phyloP scores from a whole-genome alignment of 2,329 filamentous ascomycete species.

The Aureobasidium sp. region DNA sequence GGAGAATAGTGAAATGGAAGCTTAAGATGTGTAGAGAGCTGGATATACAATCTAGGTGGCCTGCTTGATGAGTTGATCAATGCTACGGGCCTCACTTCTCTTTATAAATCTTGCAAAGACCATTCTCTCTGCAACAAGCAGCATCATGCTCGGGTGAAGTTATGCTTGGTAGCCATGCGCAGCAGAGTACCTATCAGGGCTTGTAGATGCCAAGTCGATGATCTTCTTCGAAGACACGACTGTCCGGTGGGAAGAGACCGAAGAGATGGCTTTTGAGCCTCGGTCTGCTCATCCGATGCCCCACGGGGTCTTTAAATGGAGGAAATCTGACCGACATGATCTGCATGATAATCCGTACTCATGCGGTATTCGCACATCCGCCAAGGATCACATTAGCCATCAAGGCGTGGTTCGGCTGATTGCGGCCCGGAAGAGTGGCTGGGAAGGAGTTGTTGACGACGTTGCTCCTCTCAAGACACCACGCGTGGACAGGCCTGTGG shows the following conservation, averaged over 20 bases:
- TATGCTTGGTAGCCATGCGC: not conserved
- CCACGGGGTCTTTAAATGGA: not conserved
- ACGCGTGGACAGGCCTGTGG: not conserved
- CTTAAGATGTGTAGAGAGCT: too few relatives aligned
- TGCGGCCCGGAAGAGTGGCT: not conserved
- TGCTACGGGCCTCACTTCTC: not conserved
- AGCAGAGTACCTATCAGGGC: not conserved
- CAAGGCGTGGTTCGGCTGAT: conserved; percentile 3
- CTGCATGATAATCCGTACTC: not conserved
- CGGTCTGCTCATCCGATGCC: not conserved
- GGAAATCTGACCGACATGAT: not conserved
- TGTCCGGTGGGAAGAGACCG: not conserved
- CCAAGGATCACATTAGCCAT: conserved; percentile 7
- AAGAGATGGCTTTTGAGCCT: not conserved
- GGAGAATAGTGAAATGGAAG: not conserved
- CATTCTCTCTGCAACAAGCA: not conserved
- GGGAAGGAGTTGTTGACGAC: not conserved
- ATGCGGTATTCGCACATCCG: not conserved
- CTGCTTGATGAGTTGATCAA: too few relatives aligned
- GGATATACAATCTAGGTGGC: too few relatives aligned
- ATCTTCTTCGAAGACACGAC: not conserved
- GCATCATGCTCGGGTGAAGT: not conserved
- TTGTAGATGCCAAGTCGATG: conserved; percentile 1
- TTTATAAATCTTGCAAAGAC: not conserved
- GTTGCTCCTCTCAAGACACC: not conserved